These are phyloP conservation scores for Lentinula boryana DNA, from an alignment of 768 basidiomycete species.

Conservation along the genomic window DNA sequence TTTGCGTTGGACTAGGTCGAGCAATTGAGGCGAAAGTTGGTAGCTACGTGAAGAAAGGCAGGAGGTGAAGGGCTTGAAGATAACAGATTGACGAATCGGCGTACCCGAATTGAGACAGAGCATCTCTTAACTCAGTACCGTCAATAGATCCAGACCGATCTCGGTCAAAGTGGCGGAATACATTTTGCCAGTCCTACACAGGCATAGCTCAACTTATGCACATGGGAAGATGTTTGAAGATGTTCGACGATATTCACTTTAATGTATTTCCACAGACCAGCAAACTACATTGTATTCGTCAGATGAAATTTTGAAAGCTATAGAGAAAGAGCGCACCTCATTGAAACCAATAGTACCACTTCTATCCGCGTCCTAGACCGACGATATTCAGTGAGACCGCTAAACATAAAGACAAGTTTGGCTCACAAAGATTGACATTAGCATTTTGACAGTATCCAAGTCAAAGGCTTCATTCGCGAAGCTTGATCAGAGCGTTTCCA, in stretches of 20 bases:
- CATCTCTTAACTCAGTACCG: conserved; percentile 55
- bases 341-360: conserved; percentile 77
- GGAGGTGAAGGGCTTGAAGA: neutral
- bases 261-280: conserved; percentile 80
- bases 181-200: conserved; percentile 71
- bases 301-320: conserved; percentile 8
- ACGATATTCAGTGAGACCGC: neutral
- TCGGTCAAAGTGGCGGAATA: conserved; percentile 80
- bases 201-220: neutral
- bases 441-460: conserved; percentile 78
- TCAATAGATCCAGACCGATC: conserved; percentile 82
- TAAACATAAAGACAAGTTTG: neutral
- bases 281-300: conserved; percentile 38
- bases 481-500: neutral
- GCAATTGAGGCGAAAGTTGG: conserved; percentile 60
- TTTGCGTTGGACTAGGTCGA: conserved; percentile 68
- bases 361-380: conserved; percentile 55
- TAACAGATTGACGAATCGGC: conserved; percentile 3
- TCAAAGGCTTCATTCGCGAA: conserved; percentile 55
- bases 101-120: conserved; percentile 70
- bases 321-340: conserved; percentile 39
- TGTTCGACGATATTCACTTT: conserved; percentile 30
- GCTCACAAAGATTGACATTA: conserved; percentile 78
- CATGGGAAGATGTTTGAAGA: neutral
- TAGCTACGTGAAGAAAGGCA: conserved; percentile 29